Percentiles rank a stretch among this genome's conserved stretches.
Evolutionary conservation across 768 basidiomycete genomes (phyloP).

Genomic region (Hydnum rufescens): DNA sequence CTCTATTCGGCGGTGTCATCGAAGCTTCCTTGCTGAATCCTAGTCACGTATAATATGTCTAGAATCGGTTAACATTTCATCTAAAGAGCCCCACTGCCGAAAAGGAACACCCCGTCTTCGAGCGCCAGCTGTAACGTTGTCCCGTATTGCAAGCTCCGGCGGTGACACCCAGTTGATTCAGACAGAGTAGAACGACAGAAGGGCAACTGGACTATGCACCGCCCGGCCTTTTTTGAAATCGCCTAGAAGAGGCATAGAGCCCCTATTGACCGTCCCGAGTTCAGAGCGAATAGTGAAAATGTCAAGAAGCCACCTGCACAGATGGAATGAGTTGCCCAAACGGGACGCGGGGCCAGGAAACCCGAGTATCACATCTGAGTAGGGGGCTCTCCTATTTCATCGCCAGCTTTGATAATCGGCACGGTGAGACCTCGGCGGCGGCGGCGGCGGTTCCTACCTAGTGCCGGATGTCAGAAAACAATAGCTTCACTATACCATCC

Average conservation of each 20-base stretch:
- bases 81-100: conserved; percentile 65
- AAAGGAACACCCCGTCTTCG: conserved; percentile 67
- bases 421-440: conserved; percentile 96
- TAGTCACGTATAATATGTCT: conserved; percentile 91
- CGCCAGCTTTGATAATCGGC: conserved; percentile 91
- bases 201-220: conserved; percentile 83
- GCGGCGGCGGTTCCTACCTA: conserved; percentile 85
- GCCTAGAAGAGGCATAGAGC: conserved; percentile 78
- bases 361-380: conserved; percentile 52
- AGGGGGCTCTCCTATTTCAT: conserved; percentile 93
- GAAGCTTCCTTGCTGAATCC: conserved; percentile 92
- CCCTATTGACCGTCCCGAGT: conserved; percentile 92
- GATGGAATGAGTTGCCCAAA: background rate
- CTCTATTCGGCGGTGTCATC: conserved; percentile 62
- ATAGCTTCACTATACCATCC: conserved; percentile 92
- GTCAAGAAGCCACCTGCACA: conserved; percentile 44
- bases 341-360: background rate
- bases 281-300: conserved; percentile 94
- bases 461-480: conserved; percentile 82
- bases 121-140: conserved; percentile 61
- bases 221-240: conserved; percentile 97
- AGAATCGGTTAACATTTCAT: conserved; percentile 81
- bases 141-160: conserved; percentile 70
- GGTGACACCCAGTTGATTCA: conserved; percentile 93
- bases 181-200: conserved; percentile 81